These are phyloP conservation scores for Metschnikowia proteae DNA, from an alignment of 805 yeast genomes.

Conservation along the genomic window DNA sequence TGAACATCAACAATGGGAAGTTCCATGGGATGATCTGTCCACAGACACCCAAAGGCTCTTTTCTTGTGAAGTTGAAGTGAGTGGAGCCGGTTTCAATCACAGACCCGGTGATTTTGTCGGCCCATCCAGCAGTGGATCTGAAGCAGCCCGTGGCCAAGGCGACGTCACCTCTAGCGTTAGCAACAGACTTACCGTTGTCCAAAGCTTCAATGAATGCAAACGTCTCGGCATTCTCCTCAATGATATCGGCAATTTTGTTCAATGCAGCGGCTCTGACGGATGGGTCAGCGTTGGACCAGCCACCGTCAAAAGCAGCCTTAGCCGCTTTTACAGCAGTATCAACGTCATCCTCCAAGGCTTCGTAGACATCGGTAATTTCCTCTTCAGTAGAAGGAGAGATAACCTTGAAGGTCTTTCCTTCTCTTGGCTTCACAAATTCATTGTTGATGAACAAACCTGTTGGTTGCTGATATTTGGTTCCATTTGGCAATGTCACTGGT, in stretches of 20 bases:
- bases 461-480: conserved; percentile 70
- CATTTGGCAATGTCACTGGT: conserved; percentile 64
- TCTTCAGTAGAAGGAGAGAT: conserved; percentile 70
- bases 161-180: conserved; percentile 71
- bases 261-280: conserved; percentile 58
- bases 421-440: conserved; percentile 62
- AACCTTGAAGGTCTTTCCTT: conserved; percentile 58
- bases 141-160: conserved; percentile 63
- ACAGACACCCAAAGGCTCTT: conserved; percentile 92
- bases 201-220: conserved; percentile 79
- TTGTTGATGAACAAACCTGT: conserved; percentile 87
- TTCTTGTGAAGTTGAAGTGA: conserved; percentile 74
- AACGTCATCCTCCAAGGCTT: conserved; percentile 74
- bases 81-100: conserved; percentile 68
- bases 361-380: conserved; percentile 63
- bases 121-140: conserved; percentile 87
- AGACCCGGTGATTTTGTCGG: conserved; percentile 81
- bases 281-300: conserved; percentile 73
- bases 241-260: conserved; percentile 68
- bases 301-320: conserved; percentile 61
- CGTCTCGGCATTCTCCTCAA: conserved; percentile 67
- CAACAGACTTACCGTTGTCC: conserved; percentile 85
- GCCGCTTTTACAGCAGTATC: conserved; percentile 88
- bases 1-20: conserved; percentile 89
- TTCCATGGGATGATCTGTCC: conserved; percentile 98